Conservation (phyloP, 345 rosid species). For the Salix brachista region DNA sequence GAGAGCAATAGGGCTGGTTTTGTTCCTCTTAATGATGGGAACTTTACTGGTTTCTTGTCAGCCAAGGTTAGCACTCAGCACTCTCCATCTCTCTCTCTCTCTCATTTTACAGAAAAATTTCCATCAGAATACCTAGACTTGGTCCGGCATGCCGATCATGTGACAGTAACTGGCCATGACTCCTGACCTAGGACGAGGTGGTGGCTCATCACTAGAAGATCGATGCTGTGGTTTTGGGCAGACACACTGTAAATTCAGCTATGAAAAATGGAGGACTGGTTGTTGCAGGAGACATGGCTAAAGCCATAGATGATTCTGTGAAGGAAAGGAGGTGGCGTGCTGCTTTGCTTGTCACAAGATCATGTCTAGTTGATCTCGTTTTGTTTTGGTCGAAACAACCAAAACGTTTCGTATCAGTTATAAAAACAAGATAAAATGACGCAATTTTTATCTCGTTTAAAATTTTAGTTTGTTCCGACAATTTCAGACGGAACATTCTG, state of each 20-base stretch:
- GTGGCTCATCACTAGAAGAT: slow-evolving; percentile 32
- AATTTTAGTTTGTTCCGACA: too few species aligned
- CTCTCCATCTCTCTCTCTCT: background rate
- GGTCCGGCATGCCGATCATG: slow-evolving; percentile 14
- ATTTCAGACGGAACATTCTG: too few species aligned
- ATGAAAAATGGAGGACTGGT: slow-evolving; percentile 1
- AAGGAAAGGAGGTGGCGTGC: slow-evolving; percentile 38
- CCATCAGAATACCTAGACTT: slow-evolving; percentile 24
- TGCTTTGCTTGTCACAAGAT: slow-evolving; percentile 15
- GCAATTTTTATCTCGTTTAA: too few species aligned
- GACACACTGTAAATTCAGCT: slow-evolving; percentile 28
- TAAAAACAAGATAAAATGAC: too few species aligned
- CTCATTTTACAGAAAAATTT: slow-evolving; percentile 12
- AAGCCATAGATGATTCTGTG: slow-evolving; percentile 21
- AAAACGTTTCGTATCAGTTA: too few species aligned
- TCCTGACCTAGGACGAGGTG: slow-evolving; percentile 51
- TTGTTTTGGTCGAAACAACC: too few species aligned
- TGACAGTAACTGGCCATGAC: slow-evolving; percentile 47
- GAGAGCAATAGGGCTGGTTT: slow-evolving; percentile 29
- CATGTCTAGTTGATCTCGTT: slow-evolving; percentile 12
- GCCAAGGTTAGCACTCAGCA: slow-evolving; percentile 15
- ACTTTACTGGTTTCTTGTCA: slow-evolving; percentile 22
- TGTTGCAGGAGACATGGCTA: slow-evolving; percentile 4
- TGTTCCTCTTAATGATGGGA: slow-evolving; percentile 31
- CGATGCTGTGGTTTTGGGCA: slow-evolving; percentile 38